Evolutionary conservation across 139 green algal genomes (phyloP).

Genomic region (Microglena sp.): DNA sequence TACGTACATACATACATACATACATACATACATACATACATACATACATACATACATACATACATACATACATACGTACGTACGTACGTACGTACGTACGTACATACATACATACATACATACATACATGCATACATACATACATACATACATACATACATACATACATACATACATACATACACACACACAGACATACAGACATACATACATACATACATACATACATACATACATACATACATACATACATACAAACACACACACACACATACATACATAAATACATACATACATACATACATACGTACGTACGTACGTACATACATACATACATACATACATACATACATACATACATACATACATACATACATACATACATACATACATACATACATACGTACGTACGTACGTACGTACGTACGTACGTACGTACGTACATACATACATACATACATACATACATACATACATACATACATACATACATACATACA

Average conservation of each 20-base stretch:
- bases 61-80: too few relatives aligned
- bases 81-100: neutral
- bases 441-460: neutral
- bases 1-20: too few relatives aligned
- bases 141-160: neutral
- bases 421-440: neutral
- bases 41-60: too few relatives aligned
- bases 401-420: constrained; percentile 76
- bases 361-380: neutral
- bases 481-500: neutral
- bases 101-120: neutral
- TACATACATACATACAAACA: too few relatives aligned
- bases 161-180: constrained; percentile 1
- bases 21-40: too few relatives aligned
- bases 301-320: constrained; percentile 2
- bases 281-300: too few relatives aligned
- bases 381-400: constrained; percentile 80
- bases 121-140: neutral
- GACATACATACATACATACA: too few relatives aligned
- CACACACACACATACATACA: too few relatives aligned
- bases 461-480: neutral
- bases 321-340: neutral
- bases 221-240: constrained; percentile 6
- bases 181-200: too few relatives aligned
- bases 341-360: neutral